Base-by-base conservation (phyloP, 352 stramenopile species). In the Blastocystis hominis region DNA sequence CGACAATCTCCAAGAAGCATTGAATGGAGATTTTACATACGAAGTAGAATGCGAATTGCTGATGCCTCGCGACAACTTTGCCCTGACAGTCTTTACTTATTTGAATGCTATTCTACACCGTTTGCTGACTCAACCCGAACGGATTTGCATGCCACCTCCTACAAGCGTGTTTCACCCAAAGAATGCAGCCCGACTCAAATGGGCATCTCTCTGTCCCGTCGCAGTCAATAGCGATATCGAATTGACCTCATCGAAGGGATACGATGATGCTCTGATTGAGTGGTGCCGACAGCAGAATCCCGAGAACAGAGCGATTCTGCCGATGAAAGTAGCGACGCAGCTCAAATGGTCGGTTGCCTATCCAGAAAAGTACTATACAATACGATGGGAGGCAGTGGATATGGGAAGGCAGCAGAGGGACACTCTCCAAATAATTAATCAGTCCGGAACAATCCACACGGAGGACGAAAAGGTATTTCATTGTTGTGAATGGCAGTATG, bases 401-500 rank as follows among this genome's bases (percentile, higher is more conserved):
- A 54, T 34, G 6, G 64, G 34, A 0, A 17, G n/a, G 10, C 15
- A 15, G 4, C 6, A 17, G 5, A 24, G 20, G 7, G 20, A 53
- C 44, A n/a, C 24, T n/a, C 13, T 30, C n/a, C 5, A 30, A 30
- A 40, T 76, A 6, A 76, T 76, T 17, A 56, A 54, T 55, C 24
- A 76, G 50, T 34, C 36, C 24, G 64, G 64, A 36, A 76, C 42
- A 7, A 76, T 76, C 38, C 30, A 40, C 17, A 76, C 64, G 24
- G n/a, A 50, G 15, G 34, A 50, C 24, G 64, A 40, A 34, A 13
- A 54, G 24, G 64, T 76, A 10, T 76, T 76, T 55, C 64, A 76
- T 55, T 76, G 64, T 55, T 76, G 64, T 55, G 55, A 55, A 17
- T 50, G 64, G 24, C 64, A 76, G 64, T 76, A 76, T 34, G 64